Evolutionary conservation across 1,284 basidiomycete species (phyloP), one percentile per base, ranked within the genome.

Genomic region (Cutaneotrichosporon cavernicola): DNA sequence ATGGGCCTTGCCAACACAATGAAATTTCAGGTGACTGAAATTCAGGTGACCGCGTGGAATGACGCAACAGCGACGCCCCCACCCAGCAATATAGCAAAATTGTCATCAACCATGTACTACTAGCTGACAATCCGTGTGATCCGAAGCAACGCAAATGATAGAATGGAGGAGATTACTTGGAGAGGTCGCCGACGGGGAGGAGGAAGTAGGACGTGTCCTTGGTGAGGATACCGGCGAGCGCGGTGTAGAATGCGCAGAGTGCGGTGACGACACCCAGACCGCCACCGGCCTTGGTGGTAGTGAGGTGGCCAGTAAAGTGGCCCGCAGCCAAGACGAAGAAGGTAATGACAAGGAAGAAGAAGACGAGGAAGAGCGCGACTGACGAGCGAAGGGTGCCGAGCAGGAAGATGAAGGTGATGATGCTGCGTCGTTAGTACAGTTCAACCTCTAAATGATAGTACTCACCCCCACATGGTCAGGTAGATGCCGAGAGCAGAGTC

Each of bases 321-420:
- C 75, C 76, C 31, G 76, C 73, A 18, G 76, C 72, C n/a, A 84
- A 74, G 1, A 83, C 66, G 59, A 81, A 73, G 77, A 85, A 85
- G 11, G 82, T 84, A 43, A 85, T 68, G 34, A 86, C 83, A 6
- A 97, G 85, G 82, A 86, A 87, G 76, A 86, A 84, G 81, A 97
- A 90, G 32, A 96, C 65, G 22, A 64, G 62, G 60, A 68, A 64
- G 36, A 65, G 65, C 0, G 64, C 22, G 57, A 69, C 30, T 14
- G 67, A 69, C 18, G 65, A 66, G 58, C 67, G 65, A 51, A 65
- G 49, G 30, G 65, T 65, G 56, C 63, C 63, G 18, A 85, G 83
- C 6, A 94, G 85, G 81, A 85, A 86, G 73, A 85, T 83, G 78
- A 95, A 88, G n/a, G 93, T 83, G 4, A 65, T 21, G 36, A 68